These are phyloP conservation scores for Monosporascus sp. DNA, from an alignment of 2,329 filamentous ascomycete genomes.

Conservation along the genomic window DNA sequence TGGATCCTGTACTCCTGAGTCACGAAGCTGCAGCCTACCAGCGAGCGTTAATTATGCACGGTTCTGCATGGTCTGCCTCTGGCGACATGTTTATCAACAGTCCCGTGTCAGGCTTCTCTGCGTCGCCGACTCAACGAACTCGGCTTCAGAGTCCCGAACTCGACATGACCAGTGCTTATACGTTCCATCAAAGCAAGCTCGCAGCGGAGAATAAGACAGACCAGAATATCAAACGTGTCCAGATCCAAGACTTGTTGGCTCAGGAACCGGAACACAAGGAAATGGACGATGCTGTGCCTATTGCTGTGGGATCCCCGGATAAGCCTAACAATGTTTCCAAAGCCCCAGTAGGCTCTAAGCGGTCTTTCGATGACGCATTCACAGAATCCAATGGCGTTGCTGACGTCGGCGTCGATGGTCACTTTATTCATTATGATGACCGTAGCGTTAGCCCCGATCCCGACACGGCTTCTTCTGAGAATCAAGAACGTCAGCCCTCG, in stretches of 20 bases:
- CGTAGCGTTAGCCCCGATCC: too few species aligned
- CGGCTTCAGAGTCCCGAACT: slow-evolving; percentile 15
- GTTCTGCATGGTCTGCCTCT: slow-evolving; percentile 20
- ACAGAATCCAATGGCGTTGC: neutral
- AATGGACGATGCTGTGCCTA: neutral
- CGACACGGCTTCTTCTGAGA: too few species aligned
- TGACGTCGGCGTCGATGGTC: neutral
- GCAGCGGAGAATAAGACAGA: slow-evolving; percentile 7
- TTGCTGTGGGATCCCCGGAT: neutral
- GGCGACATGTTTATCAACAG: slow-evolving; percentile 30
- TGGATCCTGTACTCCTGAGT: slow-evolving; percentile 1
- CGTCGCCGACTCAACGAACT: neutral
- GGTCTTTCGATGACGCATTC: slow-evolving; percentile 23
- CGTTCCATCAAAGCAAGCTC: slow-evolving; percentile 25
- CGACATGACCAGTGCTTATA: slow-evolving; percentile 29
- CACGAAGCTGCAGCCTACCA: neutral
- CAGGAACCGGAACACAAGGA: slow-evolving; percentile 16
- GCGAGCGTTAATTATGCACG: neutral
- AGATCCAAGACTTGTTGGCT: slow-evolving; percentile 23
- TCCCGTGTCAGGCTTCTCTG: slow-evolving; percentile 10
- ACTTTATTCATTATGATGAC: too few species aligned
- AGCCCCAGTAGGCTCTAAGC: slow-evolving; percentile 12
- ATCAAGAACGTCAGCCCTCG: neutral
- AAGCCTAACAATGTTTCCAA: neutral
- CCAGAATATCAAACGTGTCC: slow-evolving; percentile 15